Conservation (phyloP, 148 eudicot genomes). For the Vaccinium darrowii region DNA sequence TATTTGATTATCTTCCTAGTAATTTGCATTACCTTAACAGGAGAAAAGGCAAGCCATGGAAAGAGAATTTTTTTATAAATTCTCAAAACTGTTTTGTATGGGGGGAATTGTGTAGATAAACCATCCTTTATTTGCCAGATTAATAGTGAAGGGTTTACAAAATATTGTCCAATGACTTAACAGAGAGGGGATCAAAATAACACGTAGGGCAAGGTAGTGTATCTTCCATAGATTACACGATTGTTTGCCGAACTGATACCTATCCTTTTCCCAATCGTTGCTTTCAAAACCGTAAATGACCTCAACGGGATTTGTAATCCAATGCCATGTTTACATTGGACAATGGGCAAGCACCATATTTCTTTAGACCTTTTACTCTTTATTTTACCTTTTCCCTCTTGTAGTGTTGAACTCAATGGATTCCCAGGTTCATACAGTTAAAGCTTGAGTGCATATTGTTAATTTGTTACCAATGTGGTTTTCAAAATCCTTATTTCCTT, state of each 20-base stretch:
- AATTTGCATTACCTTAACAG: not conserved
- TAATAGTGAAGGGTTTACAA: not conserved
- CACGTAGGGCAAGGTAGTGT: not conserved
- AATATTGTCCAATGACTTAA: not conserved
- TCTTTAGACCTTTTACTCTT: not conserved
- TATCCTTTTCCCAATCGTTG: not conserved
- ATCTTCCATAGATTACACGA: not conserved
- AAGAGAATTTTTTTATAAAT: not conserved
- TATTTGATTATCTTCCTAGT: too few species aligned
- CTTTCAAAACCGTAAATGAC: not conserved
- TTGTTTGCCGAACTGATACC: not conserved
- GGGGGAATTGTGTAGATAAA: not conserved
- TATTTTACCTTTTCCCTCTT: not conserved
- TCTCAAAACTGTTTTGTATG: not conserved
- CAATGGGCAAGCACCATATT: not conserved
- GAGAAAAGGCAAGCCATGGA: not conserved
- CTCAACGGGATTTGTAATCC: not conserved
- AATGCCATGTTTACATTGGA: not conserved
- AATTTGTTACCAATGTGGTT: not conserved
- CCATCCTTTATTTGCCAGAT: not conserved
- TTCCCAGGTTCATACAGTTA: not conserved
- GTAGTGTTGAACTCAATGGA: not conserved
- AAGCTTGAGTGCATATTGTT: not conserved
- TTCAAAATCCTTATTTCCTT: not conserved
- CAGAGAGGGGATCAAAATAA: not conserved